Percentiles rank a stretch among this genome's conserved stretches.
phyloP scores from a whole-genome alignment of 2,329 filamentous ascomycete species.

The Trichoderma atrobrunneum region DNA sequence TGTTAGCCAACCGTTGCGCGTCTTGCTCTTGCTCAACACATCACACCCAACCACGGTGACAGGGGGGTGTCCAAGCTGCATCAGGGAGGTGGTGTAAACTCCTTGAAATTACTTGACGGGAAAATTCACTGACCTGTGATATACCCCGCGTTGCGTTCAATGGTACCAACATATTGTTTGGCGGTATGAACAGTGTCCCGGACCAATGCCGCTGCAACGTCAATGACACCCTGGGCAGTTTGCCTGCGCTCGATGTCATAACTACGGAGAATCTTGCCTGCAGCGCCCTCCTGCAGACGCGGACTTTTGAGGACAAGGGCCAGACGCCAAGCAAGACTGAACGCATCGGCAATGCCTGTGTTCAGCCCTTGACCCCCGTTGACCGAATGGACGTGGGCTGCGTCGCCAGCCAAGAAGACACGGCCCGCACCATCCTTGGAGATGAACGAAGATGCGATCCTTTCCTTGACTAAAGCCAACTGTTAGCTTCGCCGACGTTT shows the following conservation, averaged over 20 bases:
- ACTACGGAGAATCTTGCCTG: conserved; percentile 35
- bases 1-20: not conserved
- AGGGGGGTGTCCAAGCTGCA: not conserved
- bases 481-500: not conserved
- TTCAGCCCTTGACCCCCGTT: conserved; percentile 59
- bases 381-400: conserved; percentile 55
- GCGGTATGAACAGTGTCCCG: conserved; percentile 44
- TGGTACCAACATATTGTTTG: conserved; percentile 45
- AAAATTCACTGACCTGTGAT: conserved; percentile 40
- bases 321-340: conserved; percentile 54
- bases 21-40: not conserved
- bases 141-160: conserved; percentile 47
- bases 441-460: conserved; percentile 40
- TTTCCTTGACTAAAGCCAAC: conserved; percentile 37
- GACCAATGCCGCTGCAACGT: conserved; percentile 46
- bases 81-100: not conserved
- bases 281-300: conserved; percentile 24
- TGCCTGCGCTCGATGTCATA: conserved; percentile 45
- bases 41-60: not conserved
- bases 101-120: not conserved
- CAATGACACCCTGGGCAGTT: conserved; percentile 45
- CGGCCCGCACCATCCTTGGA: conserved; percentile 41
- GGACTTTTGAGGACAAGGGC: conserved; percentile 29
- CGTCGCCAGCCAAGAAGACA: conserved; percentile 54
- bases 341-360: conserved; percentile 55